Conservation (phyloP, 164 flowering plant genomes). For the Vitis vinifera region ASM3070453v1 NC_081817.1:9057501-9058000, state of each 20-base stretch:
- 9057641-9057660: neutral
- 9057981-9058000: neutral
- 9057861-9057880: neutral
- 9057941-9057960: neutral
- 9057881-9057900: neutral
- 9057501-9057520: too few species aligned
- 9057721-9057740: neutral
- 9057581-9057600: neutral
- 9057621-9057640: neutral
- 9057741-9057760: neutral
- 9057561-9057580: neutral
- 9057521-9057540: too few species aligned
- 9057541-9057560: neutral
- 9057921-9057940: neutral
- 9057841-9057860: neutral
- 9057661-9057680: neutral
- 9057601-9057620: neutral
- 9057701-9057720: neutral
- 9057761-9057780: neutral
- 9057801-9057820: too few species aligned
- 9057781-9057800: neutral
- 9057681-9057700: neutral
- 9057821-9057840: neutral
- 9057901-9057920: neutral
- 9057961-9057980: neutral